Percentiles rank a stretch among this genome's conserved stretches.
Conservation (phyloP, 2,329 filamentous ascomycete genomes). For the Scedosporium boydii region DNA sequence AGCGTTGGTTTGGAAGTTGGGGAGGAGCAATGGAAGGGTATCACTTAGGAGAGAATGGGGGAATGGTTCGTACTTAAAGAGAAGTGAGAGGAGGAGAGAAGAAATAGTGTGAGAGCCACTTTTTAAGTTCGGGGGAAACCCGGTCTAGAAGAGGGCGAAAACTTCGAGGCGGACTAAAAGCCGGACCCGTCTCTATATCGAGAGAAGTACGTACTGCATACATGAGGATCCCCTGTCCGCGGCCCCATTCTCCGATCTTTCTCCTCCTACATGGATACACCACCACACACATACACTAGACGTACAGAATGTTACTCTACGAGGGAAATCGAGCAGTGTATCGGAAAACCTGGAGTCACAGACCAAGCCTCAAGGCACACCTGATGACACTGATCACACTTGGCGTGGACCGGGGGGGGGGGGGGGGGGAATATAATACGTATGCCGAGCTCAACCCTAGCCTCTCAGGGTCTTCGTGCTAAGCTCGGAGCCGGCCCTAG, state of each 20-base stretch:
- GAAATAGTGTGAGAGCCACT: not conserved
- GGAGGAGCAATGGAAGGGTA: conserved; percentile 10
- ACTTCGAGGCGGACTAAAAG: not conserved
- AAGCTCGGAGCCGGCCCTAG: not conserved
- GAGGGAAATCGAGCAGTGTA: too few species aligned
- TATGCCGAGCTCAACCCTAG: not conserved
- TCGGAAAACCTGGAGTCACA: too few species aligned
- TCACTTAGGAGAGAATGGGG: not conserved
- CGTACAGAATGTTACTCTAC: not conserved
- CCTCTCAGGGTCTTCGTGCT: not conserved
- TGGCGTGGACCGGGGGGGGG: too few species aligned
- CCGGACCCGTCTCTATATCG: too few species aligned
- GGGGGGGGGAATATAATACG: too few species aligned
- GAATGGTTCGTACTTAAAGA: not conserved
- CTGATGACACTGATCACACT: too few species aligned
- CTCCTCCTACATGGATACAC: not conserved
- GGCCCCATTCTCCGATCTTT: not conserved
- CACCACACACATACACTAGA: not conserved
- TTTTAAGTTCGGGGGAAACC: not conserved
- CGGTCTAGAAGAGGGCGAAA: not conserved
- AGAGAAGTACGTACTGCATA: too few species aligned
- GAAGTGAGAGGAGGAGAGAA: not conserved
- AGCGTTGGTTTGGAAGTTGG: conserved; percentile 8
- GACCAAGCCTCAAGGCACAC: too few species aligned
- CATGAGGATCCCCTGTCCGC: not conserved